Conservation (phyloP, 2,329 filamentous ascomycete species). For the Fusarium chlamydosporum region DNA sequence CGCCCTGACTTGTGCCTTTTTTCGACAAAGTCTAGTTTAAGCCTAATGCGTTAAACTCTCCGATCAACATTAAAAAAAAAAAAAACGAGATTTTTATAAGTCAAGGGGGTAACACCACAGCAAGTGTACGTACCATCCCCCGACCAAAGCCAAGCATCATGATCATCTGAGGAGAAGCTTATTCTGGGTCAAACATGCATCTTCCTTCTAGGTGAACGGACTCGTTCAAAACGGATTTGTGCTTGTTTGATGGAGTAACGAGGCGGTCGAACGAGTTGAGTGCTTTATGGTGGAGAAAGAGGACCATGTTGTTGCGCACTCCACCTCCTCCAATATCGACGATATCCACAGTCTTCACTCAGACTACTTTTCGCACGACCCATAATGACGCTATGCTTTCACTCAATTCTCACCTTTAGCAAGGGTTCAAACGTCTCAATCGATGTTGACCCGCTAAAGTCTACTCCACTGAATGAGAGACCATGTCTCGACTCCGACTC, state of each 20-base stretch:
- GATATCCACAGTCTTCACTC: slow-evolving; percentile 35
- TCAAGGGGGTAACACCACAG: neutral
- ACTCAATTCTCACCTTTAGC: slow-evolving; percentile 3
- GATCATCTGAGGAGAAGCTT: slow-evolving; percentile 32
- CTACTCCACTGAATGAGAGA: neutral
- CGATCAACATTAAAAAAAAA: slow-evolving; percentile 1
- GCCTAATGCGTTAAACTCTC: slow-evolving; percentile 11
- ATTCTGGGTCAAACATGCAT: slow-evolving; percentile 9
- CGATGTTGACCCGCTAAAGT: slow-evolving; percentile 27
- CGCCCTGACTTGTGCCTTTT: neutral
- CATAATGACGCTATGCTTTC: slow-evolving; percentile 41
- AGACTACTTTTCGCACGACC: slow-evolving; percentile 26
- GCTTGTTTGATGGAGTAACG: slow-evolving; percentile 38
- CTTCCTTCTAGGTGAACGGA: slow-evolving; percentile 6
- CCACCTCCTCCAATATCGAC: slow-evolving; percentile 21
- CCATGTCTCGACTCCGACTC: slow-evolving; percentile 18
- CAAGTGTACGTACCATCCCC: neutral
- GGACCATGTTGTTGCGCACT: slow-evolving; percentile 11
- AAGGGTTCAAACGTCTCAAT: slow-evolving; percentile 21
- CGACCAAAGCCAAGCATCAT: neutral
- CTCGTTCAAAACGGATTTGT: slow-evolving; percentile 1
- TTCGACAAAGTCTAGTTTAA: neutral
- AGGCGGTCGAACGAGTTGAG: slow-evolving; percentile 8
- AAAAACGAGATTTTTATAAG: neutral
- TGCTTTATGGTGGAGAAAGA: slow-evolving; percentile 30